phyloP scores from a whole-genome alignment of 345 rosid species.

The Clarkia xantiana region DNA sequence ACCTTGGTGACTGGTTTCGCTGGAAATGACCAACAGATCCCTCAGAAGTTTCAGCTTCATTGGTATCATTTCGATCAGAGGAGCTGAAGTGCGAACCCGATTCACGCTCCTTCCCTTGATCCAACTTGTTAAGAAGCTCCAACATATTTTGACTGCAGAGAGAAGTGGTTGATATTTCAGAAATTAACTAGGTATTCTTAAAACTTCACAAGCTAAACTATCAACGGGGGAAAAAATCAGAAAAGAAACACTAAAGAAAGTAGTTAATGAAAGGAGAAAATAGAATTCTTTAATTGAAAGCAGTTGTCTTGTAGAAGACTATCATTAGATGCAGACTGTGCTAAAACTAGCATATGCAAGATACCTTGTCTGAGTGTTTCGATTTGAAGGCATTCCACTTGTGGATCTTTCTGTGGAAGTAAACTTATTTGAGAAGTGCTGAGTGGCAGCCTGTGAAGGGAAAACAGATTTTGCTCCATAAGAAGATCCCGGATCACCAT shows the following conservation, averaged over 20 bases:
- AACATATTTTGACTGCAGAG: conserved; percentile 68
- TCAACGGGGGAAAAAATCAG: background rate
- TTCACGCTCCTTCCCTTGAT: conserved; percentile 38
- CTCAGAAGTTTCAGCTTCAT: conserved; percentile 36
- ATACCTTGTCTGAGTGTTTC: conserved; percentile 46
- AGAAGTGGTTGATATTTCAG: conserved; percentile 1
- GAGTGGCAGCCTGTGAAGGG: conserved; percentile 17
- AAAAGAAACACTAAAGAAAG: background rate
- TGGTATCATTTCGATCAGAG: conserved; percentile 23
- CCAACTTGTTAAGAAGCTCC: conserved; percentile 86
- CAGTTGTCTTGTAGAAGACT: background rate
- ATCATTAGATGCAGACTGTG: too few species aligned
- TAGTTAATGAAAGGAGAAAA: background rate
- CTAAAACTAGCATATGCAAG: background rate
- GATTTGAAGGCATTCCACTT: conserved; percentile 22
- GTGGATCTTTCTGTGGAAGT: conserved; percentile 25
- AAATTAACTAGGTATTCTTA: background rate
- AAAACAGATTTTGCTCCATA: conserved; percentile 20
- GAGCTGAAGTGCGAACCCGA: conserved; percentile 32
- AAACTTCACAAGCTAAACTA: background rate
- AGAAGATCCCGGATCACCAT: conserved; percentile 32
- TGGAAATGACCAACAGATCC: conserved; percentile 41
- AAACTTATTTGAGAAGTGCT: conserved; percentile 28
- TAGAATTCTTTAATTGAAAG: background rate
- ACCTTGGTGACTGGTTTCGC: conserved; percentile 37